These are phyloP conservation scores for Phoenix roebelenii DNA, from an alignment of 176 grass and related monocot species.

Conservation along the genomic window DNA sequence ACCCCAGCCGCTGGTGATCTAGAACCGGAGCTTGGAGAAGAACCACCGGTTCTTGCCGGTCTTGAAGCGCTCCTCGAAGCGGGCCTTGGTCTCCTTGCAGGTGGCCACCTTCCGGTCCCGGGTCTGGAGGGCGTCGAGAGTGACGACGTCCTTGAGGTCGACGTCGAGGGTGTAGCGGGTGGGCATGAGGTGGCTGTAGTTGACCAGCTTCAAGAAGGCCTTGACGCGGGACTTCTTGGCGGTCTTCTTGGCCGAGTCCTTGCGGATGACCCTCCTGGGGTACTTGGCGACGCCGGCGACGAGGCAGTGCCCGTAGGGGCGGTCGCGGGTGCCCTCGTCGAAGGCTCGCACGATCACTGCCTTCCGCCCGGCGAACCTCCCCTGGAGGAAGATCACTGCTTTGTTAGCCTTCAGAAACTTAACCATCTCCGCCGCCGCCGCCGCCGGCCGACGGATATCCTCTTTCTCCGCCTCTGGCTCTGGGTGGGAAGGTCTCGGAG, in stretches of 20 bases:
- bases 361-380: background rate
- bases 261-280: constrained; percentile 13
- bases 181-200: constrained; percentile 10
- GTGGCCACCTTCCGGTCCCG: constrained; percentile 4
- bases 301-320: constrained; percentile 11
- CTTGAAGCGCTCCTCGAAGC: constrained; percentile 17
- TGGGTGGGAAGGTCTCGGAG: too few relatives aligned
- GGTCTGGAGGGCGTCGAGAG: constrained; percentile 6
- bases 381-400: background rate
- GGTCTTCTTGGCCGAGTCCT: constrained; percentile 16
- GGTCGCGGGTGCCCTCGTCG: constrained; percentile 3
- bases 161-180: constrained; percentile 18
- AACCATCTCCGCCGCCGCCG: background rate
- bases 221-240: constrained; percentile 12
- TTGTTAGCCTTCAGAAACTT: constrained; percentile 14
- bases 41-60: constrained; percentile 14
- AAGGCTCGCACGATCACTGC: constrained; percentile 5
- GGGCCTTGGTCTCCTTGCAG: constrained; percentile 8
- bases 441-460: too few relatives aligned
- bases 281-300: constrained; percentile 14
- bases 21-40: constrained; percentile 7
- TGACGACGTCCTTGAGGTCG: constrained; percentile 10
- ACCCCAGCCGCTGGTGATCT: too few relatives aligned
- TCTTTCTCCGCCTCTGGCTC: too few relatives aligned
- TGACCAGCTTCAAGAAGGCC: constrained; percentile 14